Conservation (phyloP, 2,329 filamentous ascomycete species). For the Alternaria sp. region DNA sequence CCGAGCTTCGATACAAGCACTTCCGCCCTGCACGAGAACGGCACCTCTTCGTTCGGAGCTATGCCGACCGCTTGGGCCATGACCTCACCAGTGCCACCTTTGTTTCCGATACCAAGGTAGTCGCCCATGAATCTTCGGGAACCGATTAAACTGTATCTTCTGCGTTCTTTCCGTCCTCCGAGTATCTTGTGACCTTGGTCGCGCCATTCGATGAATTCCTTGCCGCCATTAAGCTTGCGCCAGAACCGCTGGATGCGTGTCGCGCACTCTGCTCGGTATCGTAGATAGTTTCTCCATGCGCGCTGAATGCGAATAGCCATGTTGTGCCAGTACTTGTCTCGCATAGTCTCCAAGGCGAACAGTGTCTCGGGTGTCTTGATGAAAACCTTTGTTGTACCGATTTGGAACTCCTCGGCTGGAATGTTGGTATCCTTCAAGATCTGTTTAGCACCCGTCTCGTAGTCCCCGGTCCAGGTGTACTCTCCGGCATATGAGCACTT, state of each 20-base stretch:
- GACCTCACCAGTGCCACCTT: constrained; percentile 78
- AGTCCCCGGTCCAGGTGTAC: constrained; percentile 92
- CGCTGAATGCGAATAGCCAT: constrained; percentile 98
- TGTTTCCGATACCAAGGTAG: constrained; percentile 87
- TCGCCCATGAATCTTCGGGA: constrained; percentile 93
- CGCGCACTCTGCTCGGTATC: constrained; percentile 90
- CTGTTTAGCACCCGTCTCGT: constrained; percentile 84
- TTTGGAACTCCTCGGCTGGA: constrained; percentile 92
- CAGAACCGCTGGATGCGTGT: constrained; percentile 95
- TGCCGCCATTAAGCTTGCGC: constrained; percentile 89
- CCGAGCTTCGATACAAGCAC: constrained; percentile 93
- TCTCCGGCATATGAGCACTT: constrained; percentile 96
- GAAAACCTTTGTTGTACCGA: constrained; percentile 96
- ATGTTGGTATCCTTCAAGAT: constrained; percentile 98
- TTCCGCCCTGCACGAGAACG: constrained; percentile 93
- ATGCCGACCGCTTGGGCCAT: constrained; percentile 78
- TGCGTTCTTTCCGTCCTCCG: constrained; percentile 84
- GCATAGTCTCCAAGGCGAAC: constrained; percentile 96
- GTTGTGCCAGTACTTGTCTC: constrained; percentile 98
- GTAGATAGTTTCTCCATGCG: constrained; percentile 94
- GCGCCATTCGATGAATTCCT: constrained; percentile 85
- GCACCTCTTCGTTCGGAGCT: constrained; percentile 71
- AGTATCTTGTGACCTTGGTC: constrained; percentile 87
- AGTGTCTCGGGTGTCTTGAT: constrained; percentile 98
- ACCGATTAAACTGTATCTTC: constrained; percentile 88